phyloP scores from a whole-genome alignment of 2,329 filamentous ascomycete species.

The Alternaria hordeiaustralica region DNA sequence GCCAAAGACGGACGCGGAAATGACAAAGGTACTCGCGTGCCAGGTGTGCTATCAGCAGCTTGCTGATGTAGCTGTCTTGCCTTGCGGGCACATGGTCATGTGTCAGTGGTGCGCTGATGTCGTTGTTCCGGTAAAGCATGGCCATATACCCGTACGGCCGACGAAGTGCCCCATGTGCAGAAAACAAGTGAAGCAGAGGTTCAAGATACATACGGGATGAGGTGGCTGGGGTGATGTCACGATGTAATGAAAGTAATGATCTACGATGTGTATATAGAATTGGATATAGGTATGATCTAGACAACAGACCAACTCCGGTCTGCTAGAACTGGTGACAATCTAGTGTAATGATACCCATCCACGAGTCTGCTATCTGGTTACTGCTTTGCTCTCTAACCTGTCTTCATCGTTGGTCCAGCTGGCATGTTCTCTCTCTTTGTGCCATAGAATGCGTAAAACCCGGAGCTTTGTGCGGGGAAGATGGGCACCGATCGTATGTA shows the following conservation, averaged over 20 bases:
- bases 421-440: not conserved
- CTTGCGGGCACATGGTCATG: conserved; percentile 63
- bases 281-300: not conserved
- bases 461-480: not conserved
- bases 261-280: not conserved
- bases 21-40: conserved; percentile 60
- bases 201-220: conserved; percentile 43
- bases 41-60: conserved; percentile 61
- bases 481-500: not conserved
- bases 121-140: conserved; percentile 53
- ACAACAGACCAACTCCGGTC: not conserved
- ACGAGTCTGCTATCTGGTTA: not conserved
- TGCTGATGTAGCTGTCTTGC: conserved; percentile 59
- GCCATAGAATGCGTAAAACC: not conserved
- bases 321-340: too few species aligned
- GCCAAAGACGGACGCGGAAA: conserved; percentile 56
- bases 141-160: conserved; percentile 48
- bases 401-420: not conserved
- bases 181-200: conserved; percentile 54
- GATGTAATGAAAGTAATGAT: not conserved
- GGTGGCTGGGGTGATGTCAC: not conserved
- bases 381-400: not conserved
- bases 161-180: conserved; percentile 56
- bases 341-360: not conserved
- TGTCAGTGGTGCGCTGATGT: conserved; percentile 63